Evolutionary conservation across 2,329 filamentous ascomycete species (phyloP), one percentile per base, ranked within the genome.

Genomic region (Penicillium sclerotigenum): DNA sequence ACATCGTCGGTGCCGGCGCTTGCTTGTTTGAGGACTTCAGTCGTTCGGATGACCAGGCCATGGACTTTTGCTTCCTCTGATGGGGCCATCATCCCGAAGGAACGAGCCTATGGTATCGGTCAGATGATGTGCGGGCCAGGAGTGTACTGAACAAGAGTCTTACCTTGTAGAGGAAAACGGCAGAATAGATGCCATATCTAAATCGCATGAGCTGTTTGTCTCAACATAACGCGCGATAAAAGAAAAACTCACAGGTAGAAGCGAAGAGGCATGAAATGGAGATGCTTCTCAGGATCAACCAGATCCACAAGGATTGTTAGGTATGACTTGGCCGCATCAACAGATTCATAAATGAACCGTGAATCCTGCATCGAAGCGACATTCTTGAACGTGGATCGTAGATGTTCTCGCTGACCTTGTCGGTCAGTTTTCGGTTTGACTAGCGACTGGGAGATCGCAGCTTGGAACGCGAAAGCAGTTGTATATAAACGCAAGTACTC

Each of bases 381-480:
- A 54, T 84, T 81, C 47, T 74, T 77, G 64, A 81, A 83, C 7
- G 75, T 75, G 8, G 74, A 71, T 47, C 73, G 68, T 14, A 77
- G 63, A 57, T 76, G 73, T 40, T 79, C 71, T 61, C 73, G 67
- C 60, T 73, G 68, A 40, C 68, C 65, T 47, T 68, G 61, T 37
- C 68, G 63, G 59, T 76, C 66, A 20, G 67, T 65, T 61, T 72
- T 71, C 45, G 70, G 67, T 63, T 75, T 75, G 55, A 70, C 78
- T 60, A 73, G 72, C 53, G 71, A 81, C 65, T 79, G 81, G 63
- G 73, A 83, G 47, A 82, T 83, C 0, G 86, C 88, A 3, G 87
- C 87, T 67, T 90, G 87, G 62, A 90, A 90, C 1, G 87, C 87
- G 66, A 90, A 90, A 0, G 87, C 87, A 56, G 89, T 89, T 47